Evolutionary conservation across 176 grass and related monocot species (phyloP).

Genomic region (Zea luxurians): DNA sequence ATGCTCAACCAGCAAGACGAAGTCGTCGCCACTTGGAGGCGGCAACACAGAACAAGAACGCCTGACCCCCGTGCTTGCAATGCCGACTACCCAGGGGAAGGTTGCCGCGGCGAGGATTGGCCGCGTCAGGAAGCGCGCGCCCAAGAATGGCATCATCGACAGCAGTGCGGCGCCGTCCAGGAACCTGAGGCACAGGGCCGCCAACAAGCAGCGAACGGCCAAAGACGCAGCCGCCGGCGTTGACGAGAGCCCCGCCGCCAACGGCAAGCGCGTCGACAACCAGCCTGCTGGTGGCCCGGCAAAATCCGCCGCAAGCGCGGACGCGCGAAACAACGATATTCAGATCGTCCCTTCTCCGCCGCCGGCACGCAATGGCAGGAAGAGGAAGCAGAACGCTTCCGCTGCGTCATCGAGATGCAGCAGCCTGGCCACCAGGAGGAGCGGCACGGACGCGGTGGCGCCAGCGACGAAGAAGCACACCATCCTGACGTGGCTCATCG

Average conservation of each 20-base stretch:
- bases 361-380: neutral
- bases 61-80: constrained; percentile 35
- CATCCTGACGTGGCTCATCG: neutral
- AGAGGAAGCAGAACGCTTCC: neutral
- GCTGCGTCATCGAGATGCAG: neutral
- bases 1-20: neutral
- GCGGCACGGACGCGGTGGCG: neutral
- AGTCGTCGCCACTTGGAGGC: neutral
- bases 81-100: constrained; percentile 33
- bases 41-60: neutral
- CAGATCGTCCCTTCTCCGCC: neutral
- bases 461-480: neutral
- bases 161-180: neutral
- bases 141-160: neutral
- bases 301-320: neutral
- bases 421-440: neutral
- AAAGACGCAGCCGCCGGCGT: neutral
- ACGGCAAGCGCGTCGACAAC: neutral
- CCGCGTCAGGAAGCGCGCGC: constrained; percentile 25
- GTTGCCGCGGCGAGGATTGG: constrained; percentile 1
- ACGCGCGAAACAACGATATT: neutral
- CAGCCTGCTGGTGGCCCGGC: neutral
- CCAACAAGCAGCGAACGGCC: neutral
- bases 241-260: neutral
- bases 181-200: neutral